A percentile compares a stretch with the other conserved stretches of the same genome.
Evolutionary conservation across 176 grass and related monocot genomes (phyloP).

Genomic region (Calamus simplicifolius): DNA sequence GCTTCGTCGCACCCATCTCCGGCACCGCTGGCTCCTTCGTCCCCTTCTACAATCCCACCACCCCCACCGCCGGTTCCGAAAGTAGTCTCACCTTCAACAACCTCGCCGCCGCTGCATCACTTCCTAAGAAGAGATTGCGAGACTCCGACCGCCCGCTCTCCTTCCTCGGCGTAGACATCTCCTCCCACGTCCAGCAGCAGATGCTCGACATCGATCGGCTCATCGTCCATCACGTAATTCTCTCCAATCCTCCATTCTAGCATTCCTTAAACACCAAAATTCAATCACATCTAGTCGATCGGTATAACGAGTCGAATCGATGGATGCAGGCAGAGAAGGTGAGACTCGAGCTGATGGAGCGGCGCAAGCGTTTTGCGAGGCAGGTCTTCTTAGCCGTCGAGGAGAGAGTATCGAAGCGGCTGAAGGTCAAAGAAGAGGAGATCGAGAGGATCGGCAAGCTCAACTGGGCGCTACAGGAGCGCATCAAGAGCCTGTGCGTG

Average conservation of each 20-base stretch:
- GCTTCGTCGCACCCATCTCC: not conserved
- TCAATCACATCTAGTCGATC: no score
- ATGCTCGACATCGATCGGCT: conserved; percentile 48
- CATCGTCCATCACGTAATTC: conserved; percentile 53
- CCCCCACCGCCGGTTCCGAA: conserved; percentile 16
- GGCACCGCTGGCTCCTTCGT: not conserved
- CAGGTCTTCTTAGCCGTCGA: conserved; percentile 26
- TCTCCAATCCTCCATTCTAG: not conserved
- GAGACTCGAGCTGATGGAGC: conserved; percentile 37
- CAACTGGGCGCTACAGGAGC: conserved; percentile 62
- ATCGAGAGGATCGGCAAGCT: conserved; percentile 25
- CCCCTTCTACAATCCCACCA: conserved; percentile 8
- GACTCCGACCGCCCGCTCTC: not conserved
- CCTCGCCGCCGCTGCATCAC: not conserved
- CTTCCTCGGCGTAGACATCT: conserved; percentile 12
- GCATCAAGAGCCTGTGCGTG: conserved; percentile 20
- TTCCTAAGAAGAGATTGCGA: conserved; percentile 9
- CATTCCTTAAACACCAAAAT: no score
- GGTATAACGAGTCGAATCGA: not conserved
- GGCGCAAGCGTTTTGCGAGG: conserved; percentile 22
- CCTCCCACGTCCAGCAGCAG: conserved; percentile 34
- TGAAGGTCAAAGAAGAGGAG: conserved; percentile 59
- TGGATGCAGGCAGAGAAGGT: conserved; percentile 36
- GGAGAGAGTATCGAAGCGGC: conserved; percentile 31
- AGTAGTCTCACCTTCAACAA: conserved; percentile 40